Evolutionary conservation across 140 eudicot species (phyloP).

Genomic region (Stevia rebaudiana): DNA sequence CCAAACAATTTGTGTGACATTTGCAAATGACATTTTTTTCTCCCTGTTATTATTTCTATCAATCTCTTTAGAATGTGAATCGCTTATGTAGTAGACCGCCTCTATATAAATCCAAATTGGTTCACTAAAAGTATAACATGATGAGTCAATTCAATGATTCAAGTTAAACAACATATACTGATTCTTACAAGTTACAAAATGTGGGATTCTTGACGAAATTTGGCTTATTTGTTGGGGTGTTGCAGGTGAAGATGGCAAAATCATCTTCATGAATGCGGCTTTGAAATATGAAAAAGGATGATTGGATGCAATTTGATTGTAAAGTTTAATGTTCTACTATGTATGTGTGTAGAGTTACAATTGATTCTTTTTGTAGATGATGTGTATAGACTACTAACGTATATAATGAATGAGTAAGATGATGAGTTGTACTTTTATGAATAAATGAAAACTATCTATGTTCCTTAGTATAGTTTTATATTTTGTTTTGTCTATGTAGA

Average conservation of each 20-base stretch:
- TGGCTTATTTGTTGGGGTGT: neutral
- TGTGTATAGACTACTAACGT: conserved; percentile 14
- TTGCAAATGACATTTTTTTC: too few species aligned
- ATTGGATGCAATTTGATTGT: conserved; percentile 19
- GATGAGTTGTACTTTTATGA: neutral
- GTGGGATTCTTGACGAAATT: neutral
- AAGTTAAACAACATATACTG: too few species aligned
- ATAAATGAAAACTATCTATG: too few species aligned
- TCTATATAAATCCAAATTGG: neutral
- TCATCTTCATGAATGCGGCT: conserved; percentile 16
- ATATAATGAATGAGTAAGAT: conserved; percentile 16
- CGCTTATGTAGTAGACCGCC: too few species aligned
- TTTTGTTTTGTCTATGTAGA: too few species aligned
- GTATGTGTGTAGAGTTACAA: neutral
- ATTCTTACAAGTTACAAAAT: too few species aligned
- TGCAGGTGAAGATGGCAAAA: conserved; percentile 35
- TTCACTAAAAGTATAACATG: neutral
- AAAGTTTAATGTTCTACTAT: conserved; percentile 10
- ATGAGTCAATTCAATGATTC: neutral
- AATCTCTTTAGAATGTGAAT: too few species aligned
- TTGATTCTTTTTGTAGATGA: conserved; percentile 16
- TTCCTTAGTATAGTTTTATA: too few species aligned
- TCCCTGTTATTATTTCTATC: too few species aligned
- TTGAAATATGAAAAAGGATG: neutral
- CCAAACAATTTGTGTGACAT: too few species aligned